Percentiles rank a stretch among this genome's conserved stretches.
Evolutionary conservation across 2,329 filamentous ascomycete genomes (phyloP).

Genomic region (Aspergillus sojae): DNA sequence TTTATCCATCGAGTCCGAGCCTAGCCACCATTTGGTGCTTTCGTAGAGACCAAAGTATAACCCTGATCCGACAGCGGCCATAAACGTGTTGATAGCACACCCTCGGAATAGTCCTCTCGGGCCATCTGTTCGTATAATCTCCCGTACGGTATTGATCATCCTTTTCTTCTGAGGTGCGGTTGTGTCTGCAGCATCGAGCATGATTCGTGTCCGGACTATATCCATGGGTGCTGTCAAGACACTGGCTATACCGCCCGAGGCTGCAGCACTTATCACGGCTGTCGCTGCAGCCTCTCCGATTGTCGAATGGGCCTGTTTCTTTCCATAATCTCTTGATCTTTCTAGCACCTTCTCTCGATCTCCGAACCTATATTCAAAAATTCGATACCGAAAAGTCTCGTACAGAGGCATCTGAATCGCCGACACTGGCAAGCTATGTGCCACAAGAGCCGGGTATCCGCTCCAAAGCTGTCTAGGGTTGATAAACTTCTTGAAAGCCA

Average conservation of each 20-base stretch:
- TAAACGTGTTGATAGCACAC: background rate
- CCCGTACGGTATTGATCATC: background rate
- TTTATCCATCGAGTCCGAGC: background rate
- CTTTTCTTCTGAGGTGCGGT: background rate
- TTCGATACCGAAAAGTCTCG: background rate
- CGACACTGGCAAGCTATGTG: background rate
- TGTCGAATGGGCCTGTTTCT: background rate
- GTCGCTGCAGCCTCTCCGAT: background rate
- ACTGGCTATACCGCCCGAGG: background rate
- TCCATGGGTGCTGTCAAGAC: background rate
- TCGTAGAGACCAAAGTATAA: slow-evolving; percentile 3
- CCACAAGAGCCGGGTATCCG: slow-evolving; percentile 1
- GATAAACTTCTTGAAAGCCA: background rate
- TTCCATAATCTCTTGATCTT: background rate
- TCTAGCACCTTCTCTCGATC: too few relatives aligned
- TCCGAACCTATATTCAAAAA: background rate
- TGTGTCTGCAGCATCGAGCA: background rate
- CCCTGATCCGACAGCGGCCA: background rate
- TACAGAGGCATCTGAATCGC: slow-evolving; percentile 3
- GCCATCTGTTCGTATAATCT: background rate
- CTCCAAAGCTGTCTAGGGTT: slow-evolving; percentile 1
- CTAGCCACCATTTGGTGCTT: background rate
- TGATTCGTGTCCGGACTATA: background rate
- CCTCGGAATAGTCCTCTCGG: background rate
- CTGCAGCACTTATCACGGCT: background rate